Percentiles rank a stretch among this genome's conserved stretches.
Conservation (phyloP, 1,139 yeast species). For the Eremothecium gossypii region DNA sequence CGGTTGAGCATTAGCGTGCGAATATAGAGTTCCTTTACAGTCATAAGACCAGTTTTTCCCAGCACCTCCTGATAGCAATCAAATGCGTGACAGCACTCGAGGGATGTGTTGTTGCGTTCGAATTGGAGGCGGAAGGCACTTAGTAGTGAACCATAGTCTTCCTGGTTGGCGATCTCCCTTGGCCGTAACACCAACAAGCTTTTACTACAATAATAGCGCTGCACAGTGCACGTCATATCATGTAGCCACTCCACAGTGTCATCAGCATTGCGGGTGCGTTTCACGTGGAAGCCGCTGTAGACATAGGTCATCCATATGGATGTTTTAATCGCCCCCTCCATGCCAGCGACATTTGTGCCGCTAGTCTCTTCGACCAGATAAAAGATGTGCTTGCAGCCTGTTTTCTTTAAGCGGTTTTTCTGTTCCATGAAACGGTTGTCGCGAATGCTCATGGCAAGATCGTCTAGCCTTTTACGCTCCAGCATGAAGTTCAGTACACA, state of each 20-base stretch:
- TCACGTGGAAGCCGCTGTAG: slow-evolving; percentile 55
- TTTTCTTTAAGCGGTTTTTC: slow-evolving; percentile 59
- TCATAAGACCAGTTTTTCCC: slow-evolving; percentile 60
- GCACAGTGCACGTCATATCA: slow-evolving; percentile 45
- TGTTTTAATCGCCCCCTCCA: slow-evolving; percentile 63
- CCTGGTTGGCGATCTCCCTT: slow-evolving; percentile 40
- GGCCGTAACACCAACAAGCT: slow-evolving; percentile 44
- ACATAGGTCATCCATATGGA: slow-evolving; percentile 67
- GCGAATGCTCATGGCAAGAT: slow-evolving; percentile 67
- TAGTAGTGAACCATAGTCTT: slow-evolving; percentile 40
- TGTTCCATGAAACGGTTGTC: slow-evolving; percentile 90
- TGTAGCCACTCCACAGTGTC: slow-evolving; percentile 63
- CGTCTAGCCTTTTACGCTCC: slow-evolving; percentile 85
- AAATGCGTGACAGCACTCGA: slow-evolving; percentile 56
- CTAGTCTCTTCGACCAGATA: slow-evolving; percentile 78
- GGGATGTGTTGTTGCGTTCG: slow-evolving; percentile 24
- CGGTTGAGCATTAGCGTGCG: slow-evolving; percentile 67
- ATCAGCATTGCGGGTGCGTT: slow-evolving; percentile 61
- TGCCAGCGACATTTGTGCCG: slow-evolving; percentile 36
- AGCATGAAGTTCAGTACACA: slow-evolving; percentile 71
- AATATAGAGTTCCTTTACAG: slow-evolving; percentile 68
- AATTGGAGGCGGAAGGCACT: slow-evolving; percentile 39
- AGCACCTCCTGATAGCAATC: slow-evolving; percentile 59
- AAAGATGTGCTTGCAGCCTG: slow-evolving; percentile 58
- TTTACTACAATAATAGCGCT: slow-evolving; percentile 31